Conservation (phyloP, 2,329 filamentous ascomycete species). For the Ambrosiella beaveri region DNA sequence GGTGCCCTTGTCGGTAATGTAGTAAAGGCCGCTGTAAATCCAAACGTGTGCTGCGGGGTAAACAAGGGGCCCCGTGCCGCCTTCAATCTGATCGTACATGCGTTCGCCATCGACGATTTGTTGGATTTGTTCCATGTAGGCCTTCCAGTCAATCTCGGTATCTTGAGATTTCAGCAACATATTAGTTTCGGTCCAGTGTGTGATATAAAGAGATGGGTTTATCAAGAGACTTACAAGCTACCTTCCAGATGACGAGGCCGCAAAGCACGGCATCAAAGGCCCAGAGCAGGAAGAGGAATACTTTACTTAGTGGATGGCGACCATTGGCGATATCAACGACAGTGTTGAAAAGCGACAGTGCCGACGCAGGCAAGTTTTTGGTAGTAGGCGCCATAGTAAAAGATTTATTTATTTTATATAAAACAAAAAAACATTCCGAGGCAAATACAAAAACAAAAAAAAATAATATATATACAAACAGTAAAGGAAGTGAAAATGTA, state of each 20-base stretch:
- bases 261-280: slow-evolving; percentile 56
- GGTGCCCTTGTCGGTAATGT: slow-evolving; percentile 55
- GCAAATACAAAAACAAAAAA: background rate
- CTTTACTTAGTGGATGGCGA: slow-evolving; percentile 30
- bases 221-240: slow-evolving; percentile 49
- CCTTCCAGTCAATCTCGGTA: slow-evolving; percentile 94
- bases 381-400: background rate
- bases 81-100: slow-evolving; percentile 72
- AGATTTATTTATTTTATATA: background rate
- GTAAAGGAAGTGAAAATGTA: background rate
- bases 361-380: background rate
- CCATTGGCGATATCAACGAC: slow-evolving; percentile 29
- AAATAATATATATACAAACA: background rate
- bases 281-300: slow-evolving; percentile 45
- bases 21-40: slow-evolving; percentile 66
- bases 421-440: background rate
- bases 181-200: background rate
- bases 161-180: slow-evolving; percentile 30
- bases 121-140: slow-evolving; percentile 87
- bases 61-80: slow-evolving; percentile 80
- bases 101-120: slow-evolving; percentile 70
- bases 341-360: slow-evolving; percentile 15
- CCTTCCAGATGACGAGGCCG: slow-evolving; percentile 56
- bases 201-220: background rate
- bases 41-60: slow-evolving; percentile 92